These are phyloP conservation scores for Rhizopogon vesiculosus DNA, from an alignment of 768 basidiomycete genomes.

Conservation along the genomic window DNA sequence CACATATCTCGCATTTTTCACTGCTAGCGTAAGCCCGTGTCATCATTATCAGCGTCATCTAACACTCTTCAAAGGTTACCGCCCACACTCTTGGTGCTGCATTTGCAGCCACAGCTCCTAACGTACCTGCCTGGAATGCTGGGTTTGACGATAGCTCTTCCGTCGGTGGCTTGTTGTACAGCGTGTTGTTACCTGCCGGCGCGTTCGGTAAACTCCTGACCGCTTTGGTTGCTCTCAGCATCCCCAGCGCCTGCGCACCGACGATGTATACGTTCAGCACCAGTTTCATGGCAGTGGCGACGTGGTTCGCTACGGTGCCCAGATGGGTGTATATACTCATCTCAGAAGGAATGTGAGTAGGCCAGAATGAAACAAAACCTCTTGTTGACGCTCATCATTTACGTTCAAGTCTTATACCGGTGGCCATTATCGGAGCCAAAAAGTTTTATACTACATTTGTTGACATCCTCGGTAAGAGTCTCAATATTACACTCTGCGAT, in stretches of 20 bases:
- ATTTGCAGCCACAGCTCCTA: slow-evolving; percentile 37
- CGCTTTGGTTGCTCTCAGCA: slow-evolving; percentile 46
- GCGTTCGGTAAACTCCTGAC: slow-evolving; percentile 44
- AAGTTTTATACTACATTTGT: slow-evolving; percentile 41
- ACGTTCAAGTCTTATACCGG: slow-evolving; percentile 35
- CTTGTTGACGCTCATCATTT: neutral
- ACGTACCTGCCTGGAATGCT: slow-evolving; percentile 33
- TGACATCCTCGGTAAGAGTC: slow-evolving; percentile 32
- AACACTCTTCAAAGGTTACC: slow-evolving; percentile 23
- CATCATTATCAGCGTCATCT: neutral
- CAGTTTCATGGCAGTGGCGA: slow-evolving; percentile 35
- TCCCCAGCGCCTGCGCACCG: slow-evolving; percentile 52
- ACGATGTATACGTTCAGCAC: slow-evolving; percentile 55
- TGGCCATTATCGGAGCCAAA: slow-evolving; percentile 42
- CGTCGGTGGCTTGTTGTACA: slow-evolving; percentile 39
- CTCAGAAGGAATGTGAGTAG: slow-evolving; percentile 38
- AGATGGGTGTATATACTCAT: slow-evolving; percentile 44
- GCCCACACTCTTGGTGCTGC: slow-evolving; percentile 41
- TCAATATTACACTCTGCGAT: neutral
- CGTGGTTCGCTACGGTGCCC: slow-evolving; percentile 32
- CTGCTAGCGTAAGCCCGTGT: slow-evolving; percentile 31
- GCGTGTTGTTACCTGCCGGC: slow-evolving; percentile 33
- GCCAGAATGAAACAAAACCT: neutral
- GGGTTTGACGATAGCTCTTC: slow-evolving; percentile 38
- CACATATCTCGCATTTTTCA: slow-evolving; percentile 42